These are phyloP conservation scores for Rhizopus sp. DNA, from an alignment of 371 early-diverging fungal genomes.

Conservation along the genomic window DNA sequence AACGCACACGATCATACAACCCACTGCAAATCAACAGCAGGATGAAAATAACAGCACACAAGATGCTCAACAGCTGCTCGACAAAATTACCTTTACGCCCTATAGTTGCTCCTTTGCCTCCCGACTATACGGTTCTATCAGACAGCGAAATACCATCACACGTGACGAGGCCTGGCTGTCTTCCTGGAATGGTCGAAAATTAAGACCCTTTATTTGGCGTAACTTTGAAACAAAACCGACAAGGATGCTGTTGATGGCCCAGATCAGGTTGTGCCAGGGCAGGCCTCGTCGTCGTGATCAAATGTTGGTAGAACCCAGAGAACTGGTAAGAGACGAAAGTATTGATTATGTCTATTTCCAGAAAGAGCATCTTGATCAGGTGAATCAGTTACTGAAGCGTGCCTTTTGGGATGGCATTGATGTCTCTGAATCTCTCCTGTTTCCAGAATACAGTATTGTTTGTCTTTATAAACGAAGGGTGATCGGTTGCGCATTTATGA, in stretches of 20 bases:
- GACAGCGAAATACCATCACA: conserved; percentile 57
- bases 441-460: conserved; percentile 88
- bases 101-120: conserved; percentile 75
- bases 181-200: conserved; percentile 65
- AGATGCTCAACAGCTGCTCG: conserved; percentile 13
- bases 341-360: conserved; percentile 88
- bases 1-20: conserved; percentile 29
- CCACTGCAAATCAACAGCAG: conserved; percentile 24
- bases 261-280: conserved; percentile 39
- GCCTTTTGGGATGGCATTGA: conserved; percentile 96
- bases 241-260: conserved; percentile 50
- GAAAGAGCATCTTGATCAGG: conserved; percentile 70
- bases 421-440: conserved; percentile 82
- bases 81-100: conserved; percentile 51
- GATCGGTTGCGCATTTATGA: conserved; percentile 92
- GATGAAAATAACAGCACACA: background rate
- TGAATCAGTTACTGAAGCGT: conserved; percentile 73
- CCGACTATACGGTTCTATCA: conserved; percentile 67
- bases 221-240: conserved; percentile 57
- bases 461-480: conserved; percentile 80
- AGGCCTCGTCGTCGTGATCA: conserved; percentile 12
- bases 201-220: conserved; percentile 74
- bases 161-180: conserved; percentile 56
- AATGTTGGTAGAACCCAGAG: conserved; percentile 4
- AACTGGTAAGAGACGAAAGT: conserved; percentile 32